Evolutionary conservation across 2,329 filamentous ascomycete genomes (phyloP), one percentile per base, ranked within the genome.

Genomic region (Furcasterigmium furcatum): DNA sequence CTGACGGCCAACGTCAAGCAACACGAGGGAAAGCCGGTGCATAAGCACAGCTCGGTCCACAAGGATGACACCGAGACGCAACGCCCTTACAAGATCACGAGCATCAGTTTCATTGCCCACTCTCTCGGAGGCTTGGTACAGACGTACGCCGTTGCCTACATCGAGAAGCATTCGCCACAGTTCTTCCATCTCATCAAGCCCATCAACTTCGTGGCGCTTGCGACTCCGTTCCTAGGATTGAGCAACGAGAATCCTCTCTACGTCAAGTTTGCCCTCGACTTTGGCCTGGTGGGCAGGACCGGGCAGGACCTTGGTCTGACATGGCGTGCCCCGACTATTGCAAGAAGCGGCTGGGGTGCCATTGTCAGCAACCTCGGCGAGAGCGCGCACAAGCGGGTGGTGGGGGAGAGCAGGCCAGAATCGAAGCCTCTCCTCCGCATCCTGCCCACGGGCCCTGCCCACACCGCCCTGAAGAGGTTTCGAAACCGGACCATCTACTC

Each of bases 201-300:
- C 0, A 74, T 96, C 62, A 96, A 96, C 61, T 97, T 97, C 59
- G 86, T 97, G 53, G 78, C 87, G 22, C 71, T 97, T 54, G 91
- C 92, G 14, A 86, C 91, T 1, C 92, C 92, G 0, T 90, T 96
- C 54, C 71, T 97, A 2, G 92, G 92, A 0, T 72, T 97, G 30
- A 97, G 92, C 65, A 96, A 99, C 62, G 94, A 99, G 62, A 99
- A 99, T 56, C 94, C 94, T 0, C 76, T 97, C 46, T 99, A 99
- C 62, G 88, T 99, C 65, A 95, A 91, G 58, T 97, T 99, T 64
- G 94, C 94, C 0, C 73, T 99, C 4, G 94, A 99, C 62, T 95
- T 97, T 68, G 94, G 94, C 0, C 77, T 99, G 2, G 92, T 99
- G 13, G 94, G 94, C n/a, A 81, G 92, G 44, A 96, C 94, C 3